These are phyloP conservation scores for Nakataea oryzae DNA, from an alignment of 2,329 filamentous ascomycete genomes.

Conservation along the genomic window DNA sequence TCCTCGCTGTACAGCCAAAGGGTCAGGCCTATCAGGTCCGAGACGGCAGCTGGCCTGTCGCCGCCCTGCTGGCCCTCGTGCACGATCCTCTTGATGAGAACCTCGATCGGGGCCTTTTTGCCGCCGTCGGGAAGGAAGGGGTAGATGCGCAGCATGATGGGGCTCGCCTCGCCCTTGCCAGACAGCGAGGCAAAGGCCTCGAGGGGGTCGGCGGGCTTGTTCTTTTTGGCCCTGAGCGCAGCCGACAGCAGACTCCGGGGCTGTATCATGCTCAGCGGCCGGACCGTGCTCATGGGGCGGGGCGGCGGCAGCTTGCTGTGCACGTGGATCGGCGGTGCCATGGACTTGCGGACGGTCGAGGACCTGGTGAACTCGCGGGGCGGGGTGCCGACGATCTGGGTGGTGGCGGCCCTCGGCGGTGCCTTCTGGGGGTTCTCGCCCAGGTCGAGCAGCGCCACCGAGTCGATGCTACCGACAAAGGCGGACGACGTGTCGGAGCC, in stretches of 20 bases:
- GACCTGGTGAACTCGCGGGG: conserved; percentile 49
- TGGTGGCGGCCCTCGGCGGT: conserved; percentile 29
- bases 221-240: conserved; percentile 61
- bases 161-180: conserved; percentile 68
- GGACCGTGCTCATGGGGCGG: conserved; percentile 52
- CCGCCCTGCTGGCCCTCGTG: conserved; percentile 52
- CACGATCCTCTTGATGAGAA: conserved; percentile 59
- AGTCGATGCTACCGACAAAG: conserved; percentile 59
- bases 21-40: conserved; percentile 72
- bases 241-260: conserved; percentile 63
- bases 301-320: conserved; percentile 62
- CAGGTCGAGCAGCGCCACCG: conserved; percentile 55
- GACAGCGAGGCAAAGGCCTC: conserved; percentile 68
- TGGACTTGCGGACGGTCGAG: conserved; percentile 54
- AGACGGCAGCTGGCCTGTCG: conserved; percentile 57
- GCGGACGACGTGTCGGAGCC: conserved; percentile 51
- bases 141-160: conserved; percentile 68
- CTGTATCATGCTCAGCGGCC: conserved; percentile 56
- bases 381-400: conserved; percentile 53
- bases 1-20: conserved; percentile 72
- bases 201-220: conserved; percentile 60
- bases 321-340: conserved; percentile 42
- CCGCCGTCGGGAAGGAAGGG: conserved; percentile 51
- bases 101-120: conserved; percentile 54
- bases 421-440: conserved; percentile 47